Evolutionary conservation across 495 filamentous ascomycete species (phyloP).

Genomic region (Penicillium pancosmium): DNA sequence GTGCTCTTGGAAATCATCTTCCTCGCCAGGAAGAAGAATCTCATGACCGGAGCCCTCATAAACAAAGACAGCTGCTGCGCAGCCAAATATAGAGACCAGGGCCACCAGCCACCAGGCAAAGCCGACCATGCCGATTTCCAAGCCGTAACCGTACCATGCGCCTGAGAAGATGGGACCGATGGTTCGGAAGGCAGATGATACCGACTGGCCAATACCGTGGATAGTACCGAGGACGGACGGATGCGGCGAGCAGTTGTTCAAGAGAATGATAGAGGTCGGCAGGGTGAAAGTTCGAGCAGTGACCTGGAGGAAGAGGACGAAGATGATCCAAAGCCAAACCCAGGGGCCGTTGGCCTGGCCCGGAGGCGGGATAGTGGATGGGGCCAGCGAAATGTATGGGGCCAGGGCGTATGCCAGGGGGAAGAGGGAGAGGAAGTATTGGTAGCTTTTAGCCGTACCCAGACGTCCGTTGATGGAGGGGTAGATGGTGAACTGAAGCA

Average conservation of each 20-base stretch:
- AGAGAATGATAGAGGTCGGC: slow-evolving; percentile 73
- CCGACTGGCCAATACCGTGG: slow-evolving; percentile 79
- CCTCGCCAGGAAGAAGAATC: slow-evolving; percentile 67
- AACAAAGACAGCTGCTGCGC: slow-evolving; percentile 65
- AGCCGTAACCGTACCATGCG: slow-evolving; percentile 68
- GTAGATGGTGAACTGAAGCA: slow-evolving; percentile 77
- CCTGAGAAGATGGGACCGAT: slow-evolving; percentile 75
- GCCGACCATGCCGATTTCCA: slow-evolving; percentile 71
- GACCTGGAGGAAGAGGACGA: slow-evolving; percentile 72
- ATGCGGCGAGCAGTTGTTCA: slow-evolving; percentile 84
- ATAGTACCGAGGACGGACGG: slow-evolving; percentile 79
- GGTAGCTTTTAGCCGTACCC: slow-evolving; percentile 69
- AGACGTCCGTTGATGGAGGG: slow-evolving; percentile 66
- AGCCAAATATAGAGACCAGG: slow-evolving; percentile 62
- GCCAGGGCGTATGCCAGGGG: slow-evolving; percentile 72
- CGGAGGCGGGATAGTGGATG: slow-evolving; percentile 61
- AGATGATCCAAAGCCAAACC: slow-evolving; percentile 69
- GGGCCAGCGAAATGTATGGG: slow-evolving; percentile 73
- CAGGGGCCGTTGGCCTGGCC: slow-evolving; percentile 63
- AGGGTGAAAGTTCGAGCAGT: slow-evolving; percentile 81
- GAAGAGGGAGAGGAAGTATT: slow-evolving; percentile 70
- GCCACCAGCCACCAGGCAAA: slow-evolving; percentile 78
- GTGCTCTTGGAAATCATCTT: slow-evolving; percentile 48
- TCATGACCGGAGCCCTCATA: slow-evolving; percentile 75
- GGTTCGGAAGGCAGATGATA: slow-evolving; percentile 69